Evolutionary conservation across 805 yeast genomes (phyloP), one percentile per base, ranked within the genome.

Genomic region (Komagataella phaffii): DNA sequence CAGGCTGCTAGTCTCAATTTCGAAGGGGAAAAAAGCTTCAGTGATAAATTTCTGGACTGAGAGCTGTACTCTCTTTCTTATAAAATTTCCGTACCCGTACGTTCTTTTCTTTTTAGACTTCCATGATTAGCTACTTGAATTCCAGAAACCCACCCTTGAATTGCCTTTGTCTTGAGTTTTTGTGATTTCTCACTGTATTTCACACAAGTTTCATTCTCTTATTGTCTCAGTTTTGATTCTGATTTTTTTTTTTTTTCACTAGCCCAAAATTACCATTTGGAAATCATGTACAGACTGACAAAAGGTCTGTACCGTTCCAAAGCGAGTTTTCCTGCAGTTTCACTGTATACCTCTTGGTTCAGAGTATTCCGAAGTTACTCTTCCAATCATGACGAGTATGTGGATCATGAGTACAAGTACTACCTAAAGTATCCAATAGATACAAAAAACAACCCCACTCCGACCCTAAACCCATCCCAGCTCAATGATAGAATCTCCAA

Each of bases 401-500:
- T 30, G 14, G 40, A 30, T 30, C 40, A 30, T 30, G 40, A 30
- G 40, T 30, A 30, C 40, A 30, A 30, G 3, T 30, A 48, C 6
- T 65, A 65, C 44, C 45, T 60, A 10, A 55, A 64, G 19, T 62
- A 60, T 49, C 47, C 49, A n/a, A 18, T 65, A 3, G 69, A 66
- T 47, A 57, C 55, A 19, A 53, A 40, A 21, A 49, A 53, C 23
- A 66, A 66, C 49, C 70, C 70, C 10, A 56, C 64, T 7, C 51
- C 53, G 19, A 30, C 14, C 18, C 49, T 51, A 6, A n/a, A 18
- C 6, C 45, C 48, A 18, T 55, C 56, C 21, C 62, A 62, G 49
- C 53, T 66, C 17, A 57, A 59, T 7, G 68, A 65, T 48, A 70
- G 95, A 55, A 81, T 93, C 53, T 72, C 77, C n/a, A 74, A 74